phyloP scores from a whole-genome alignment of 306 rosid species.

The cucumber (Cucumis sativus) region DNA sequence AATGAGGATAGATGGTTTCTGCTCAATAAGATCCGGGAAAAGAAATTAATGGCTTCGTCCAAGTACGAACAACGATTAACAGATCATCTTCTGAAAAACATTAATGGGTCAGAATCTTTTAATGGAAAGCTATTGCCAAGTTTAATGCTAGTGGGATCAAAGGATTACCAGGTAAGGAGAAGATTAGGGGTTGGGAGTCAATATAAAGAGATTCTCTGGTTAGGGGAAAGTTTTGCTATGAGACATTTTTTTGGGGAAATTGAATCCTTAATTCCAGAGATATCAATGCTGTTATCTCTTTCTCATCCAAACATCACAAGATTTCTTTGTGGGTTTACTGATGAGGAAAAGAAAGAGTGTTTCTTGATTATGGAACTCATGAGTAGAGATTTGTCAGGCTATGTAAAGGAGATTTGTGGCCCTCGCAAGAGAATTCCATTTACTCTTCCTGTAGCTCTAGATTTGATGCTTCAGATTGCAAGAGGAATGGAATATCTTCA shows the following conservation, averaged over 20 bases:
- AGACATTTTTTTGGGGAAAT: conserved; percentile 61
- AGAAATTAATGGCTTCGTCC: conserved; percentile 30
- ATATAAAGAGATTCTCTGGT: conserved; percentile 73
- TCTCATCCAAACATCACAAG: conserved; percentile 71
- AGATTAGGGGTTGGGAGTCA: conserved; percentile 58
- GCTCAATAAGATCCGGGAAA: conserved; percentile 37
- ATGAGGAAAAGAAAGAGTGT: conserved; percentile 70
- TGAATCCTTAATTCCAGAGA: conserved; percentile 46
- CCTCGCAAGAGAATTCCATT: conserved; percentile 49
- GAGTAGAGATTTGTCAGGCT: conserved; percentile 49
- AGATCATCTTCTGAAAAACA: conserved; percentile 33
- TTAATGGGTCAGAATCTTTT: conserved; percentile 31
- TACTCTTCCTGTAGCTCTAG: conserved; percentile 59
- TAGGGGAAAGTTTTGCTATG: conserved; percentile 61
- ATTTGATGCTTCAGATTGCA: conserved; percentile 89
- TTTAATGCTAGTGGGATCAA: conserved; percentile 47
- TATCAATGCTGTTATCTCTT: conserved; percentile 46
- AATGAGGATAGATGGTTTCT: conserved; percentile 79
- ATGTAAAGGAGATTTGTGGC: conserved; percentile 57
- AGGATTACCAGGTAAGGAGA: conserved; percentile 67
- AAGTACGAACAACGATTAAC: conserved; percentile 38
- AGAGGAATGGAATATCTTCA: conserved; percentile 85
- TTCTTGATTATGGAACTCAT: conserved; percentile 66
- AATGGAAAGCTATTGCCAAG: conserved; percentile 52
- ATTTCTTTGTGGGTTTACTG: conserved; percentile 54